These are phyloP conservation scores for Flaveria sonorensis DNA, from an alignment of 129 eudicot species.

Conservation along the genomic window DNA sequence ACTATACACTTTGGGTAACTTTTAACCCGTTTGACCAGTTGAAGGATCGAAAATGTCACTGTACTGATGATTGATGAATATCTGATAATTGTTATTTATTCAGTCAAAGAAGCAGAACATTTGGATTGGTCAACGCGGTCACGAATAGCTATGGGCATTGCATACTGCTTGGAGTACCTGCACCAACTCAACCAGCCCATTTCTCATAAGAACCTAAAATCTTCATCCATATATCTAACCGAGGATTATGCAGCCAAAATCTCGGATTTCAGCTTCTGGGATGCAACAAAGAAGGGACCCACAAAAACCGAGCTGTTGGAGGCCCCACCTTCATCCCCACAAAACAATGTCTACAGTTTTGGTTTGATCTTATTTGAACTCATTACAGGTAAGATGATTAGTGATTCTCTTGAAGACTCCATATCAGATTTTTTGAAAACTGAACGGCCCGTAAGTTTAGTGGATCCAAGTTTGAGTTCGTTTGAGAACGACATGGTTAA, in stretches of 20 bases:
- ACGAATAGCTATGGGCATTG: conserved; percentile 76
- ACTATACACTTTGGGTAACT: background rate
- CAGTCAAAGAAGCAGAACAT: conserved; percentile 81
- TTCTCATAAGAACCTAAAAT: conserved; percentile 56
- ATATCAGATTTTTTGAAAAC: conserved; percentile 39
- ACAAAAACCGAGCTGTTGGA: conserved; percentile 45
- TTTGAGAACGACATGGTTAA: conserved; percentile 37
- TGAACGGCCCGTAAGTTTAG: conserved; percentile 40
- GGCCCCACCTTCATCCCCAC: conserved; percentile 43
- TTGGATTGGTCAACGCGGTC: conserved; percentile 73
- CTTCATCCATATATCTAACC: conserved; percentile 67
- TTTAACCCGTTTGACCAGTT: conserved; percentile 8
- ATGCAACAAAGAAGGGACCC: conserved; percentile 51
- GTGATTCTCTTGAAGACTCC: conserved; percentile 44
- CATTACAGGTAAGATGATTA: conserved; percentile 63
- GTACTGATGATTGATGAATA: background rate
- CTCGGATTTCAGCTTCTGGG: conserved; percentile 76
- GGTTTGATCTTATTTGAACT: conserved; percentile 69
- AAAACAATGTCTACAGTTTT: conserved; percentile 63
- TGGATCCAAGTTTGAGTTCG: conserved; percentile 57
- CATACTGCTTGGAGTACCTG: conserved; percentile 80
- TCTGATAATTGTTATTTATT: conserved; percentile 22
- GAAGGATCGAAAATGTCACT: background rate
- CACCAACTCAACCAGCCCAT: conserved; percentile 73
- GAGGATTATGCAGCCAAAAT: conserved; percentile 91